Evolutionary conservation across 116 monocot genomes (phyloP), one percentile per base, ranked within the genome.

Genomic region (Zostera marina): DNA sequence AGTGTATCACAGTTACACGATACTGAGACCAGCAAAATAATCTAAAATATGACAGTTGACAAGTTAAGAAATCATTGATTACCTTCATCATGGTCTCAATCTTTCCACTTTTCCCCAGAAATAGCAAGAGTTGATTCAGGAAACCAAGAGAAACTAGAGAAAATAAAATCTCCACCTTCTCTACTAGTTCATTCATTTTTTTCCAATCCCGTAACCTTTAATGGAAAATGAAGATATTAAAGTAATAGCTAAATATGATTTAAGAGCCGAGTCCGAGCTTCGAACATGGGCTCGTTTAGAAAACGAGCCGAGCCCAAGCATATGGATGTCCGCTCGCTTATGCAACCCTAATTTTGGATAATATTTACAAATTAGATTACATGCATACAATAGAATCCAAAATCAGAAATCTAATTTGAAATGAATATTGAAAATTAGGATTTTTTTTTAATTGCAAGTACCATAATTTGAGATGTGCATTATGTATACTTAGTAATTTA

Each of bases 71-170:
- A 16, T 15, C 44, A 44, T 19, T 12, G 46, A 19, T 59, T 77
- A 91, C 96, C 85, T 98, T 98, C 82, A 86, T 83, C 98, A 98
- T 90, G 65, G 51, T 72, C 53, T 90, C 90, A 52, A 81, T 67
- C 63, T 78, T 98, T 57, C 98, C 98, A 74, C 68, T 74, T 74
- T 83, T 90, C 40, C 98, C 98, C 74, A 98, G 73, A 61, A 83
- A 81, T 66, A 66, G 76, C 45, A 98, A 47, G 47, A 89, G 44
- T 47, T 90, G 85, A 74, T 90, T 98, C 43, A 83, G 61, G 41
- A 72, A 58, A 44, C 90, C 98, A 68, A 90, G 52, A 56, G 98
- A 98, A 59, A 73, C 16, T 23, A 70, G 63, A 11, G 80, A 68
- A 56, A 80, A 67, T 53, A 76, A 74, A 23, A 72, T 68, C 44